These are phyloP conservation scores for Cyberlindnera japonica DNA, from an alignment of 805 yeast species.

Conservation along the genomic window DNA sequence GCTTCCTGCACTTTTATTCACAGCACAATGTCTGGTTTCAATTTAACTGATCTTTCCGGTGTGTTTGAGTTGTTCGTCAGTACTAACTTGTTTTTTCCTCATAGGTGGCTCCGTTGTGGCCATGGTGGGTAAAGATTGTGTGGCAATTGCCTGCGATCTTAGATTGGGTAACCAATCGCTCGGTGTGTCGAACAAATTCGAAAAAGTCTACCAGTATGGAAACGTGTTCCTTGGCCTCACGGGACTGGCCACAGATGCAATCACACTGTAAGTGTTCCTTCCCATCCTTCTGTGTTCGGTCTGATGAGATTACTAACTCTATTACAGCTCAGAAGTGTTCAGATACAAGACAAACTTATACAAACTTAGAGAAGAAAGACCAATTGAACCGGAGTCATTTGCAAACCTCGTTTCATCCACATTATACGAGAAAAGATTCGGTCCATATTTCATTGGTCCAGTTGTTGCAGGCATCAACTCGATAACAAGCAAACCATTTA, in stretches of 20 bases:
- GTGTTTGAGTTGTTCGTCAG: too few species aligned
- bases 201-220: conserved; percentile 83
- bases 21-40: too few species aligned
- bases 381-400: conserved; percentile 88
- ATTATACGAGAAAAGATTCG: conserved; percentile 85
- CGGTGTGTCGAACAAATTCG: conserved; percentile 89
- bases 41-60: too few species aligned
- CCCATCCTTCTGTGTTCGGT: too few species aligned
- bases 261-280: conserved; percentile 41
- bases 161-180: conserved; percentile 91
- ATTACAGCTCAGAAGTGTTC: conserved; percentile 55
- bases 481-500: conserved; percentile 77
- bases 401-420: conserved; percentile 90
- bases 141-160: conserved; percentile 94
- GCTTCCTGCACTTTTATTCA: too few species aligned
- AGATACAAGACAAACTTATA: conserved; percentile 83
- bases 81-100: conserved; percentile 23
- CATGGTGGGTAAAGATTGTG: conserved; percentile 98
- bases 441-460: conserved; percentile 97
- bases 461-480: conserved; percentile 92
- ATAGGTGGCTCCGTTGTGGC: conserved; percentile 95
- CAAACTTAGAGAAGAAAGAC: conserved; percentile 85
- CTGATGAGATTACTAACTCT: conserved; percentile 5
- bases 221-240: conserved; percentile 88
- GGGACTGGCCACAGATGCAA: conserved; percentile 93